phyloP scores from a whole-genome alignment of 805 yeast genomes.

The Komagataella mondaviorum region DNA sequence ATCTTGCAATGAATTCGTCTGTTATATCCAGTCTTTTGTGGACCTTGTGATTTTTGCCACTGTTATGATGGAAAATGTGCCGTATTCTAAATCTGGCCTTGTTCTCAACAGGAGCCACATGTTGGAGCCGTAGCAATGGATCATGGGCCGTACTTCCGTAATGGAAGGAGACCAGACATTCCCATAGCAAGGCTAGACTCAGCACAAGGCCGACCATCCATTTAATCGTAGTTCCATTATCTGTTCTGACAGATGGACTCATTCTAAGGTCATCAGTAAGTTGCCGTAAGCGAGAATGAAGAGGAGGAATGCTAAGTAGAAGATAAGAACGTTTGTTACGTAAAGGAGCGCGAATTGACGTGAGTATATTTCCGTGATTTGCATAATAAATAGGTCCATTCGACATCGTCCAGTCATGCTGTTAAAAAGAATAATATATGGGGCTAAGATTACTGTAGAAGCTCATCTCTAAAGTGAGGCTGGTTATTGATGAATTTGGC shows the following conservation, averaged over 20 bases:
- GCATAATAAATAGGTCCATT: not conserved
- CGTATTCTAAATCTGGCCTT: constrained; percentile 20
- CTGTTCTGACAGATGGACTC: not conserved
- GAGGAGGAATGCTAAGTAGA: not conserved
- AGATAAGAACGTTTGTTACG: not conserved
- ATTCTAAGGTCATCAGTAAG: not conserved
- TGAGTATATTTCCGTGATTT: too few species aligned
- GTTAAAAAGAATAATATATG: not conserved
- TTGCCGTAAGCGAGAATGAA: not conserved
- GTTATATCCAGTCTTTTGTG: constrained; percentile 42
- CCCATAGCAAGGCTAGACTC: not conserved
- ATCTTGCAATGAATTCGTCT: constrained; percentile 17
- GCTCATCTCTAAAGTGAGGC: constrained; percentile 70
- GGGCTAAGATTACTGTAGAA: constrained; percentile 24
- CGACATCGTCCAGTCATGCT: not conserved
- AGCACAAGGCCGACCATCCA: not conserved
- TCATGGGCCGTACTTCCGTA: not conserved
- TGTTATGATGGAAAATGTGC: constrained; percentile 52
- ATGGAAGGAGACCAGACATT: not conserved
- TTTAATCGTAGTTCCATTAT: not conserved
- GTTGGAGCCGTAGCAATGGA: not conserved
- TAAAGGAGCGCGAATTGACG: not conserved
- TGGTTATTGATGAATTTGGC: constrained; percentile 69
- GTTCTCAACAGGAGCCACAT: not conserved
- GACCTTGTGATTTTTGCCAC: constrained; percentile 25